Evolutionary conservation across 1,139 yeast genomes (phyloP), one percentile per base, ranked within the genome.

Genomic region (Candida dubliniensis): DNA sequence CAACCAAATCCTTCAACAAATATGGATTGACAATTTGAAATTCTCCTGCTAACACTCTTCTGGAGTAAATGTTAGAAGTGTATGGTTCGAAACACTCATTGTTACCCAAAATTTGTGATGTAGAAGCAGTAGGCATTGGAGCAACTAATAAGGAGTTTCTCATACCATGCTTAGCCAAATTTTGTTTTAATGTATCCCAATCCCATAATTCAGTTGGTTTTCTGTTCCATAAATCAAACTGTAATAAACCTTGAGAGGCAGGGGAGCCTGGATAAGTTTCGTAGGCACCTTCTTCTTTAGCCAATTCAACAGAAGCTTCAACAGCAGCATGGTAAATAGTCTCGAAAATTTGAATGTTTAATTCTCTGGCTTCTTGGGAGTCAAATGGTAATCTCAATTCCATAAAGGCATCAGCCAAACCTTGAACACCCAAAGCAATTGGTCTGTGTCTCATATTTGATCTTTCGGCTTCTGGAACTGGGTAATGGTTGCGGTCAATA

Each of bases 121-220:
- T 79, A 12, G 84, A 78, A 24, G 84, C 84, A 44, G 84, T 79
- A 38, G 84, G 84, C 84, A 79, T 79, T 47, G 83, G 83, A 1
- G 84, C 84, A 46, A 79, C 80, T 49, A 79, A 67, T 40, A 79
- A 64, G n/a, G 84, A 79, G 64, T 79, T 79, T 59, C 84, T 69
- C 43, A 79, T 56, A 43, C 84, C 84, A 52, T 71, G 66, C 46
- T 63, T 63, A 38, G 68, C 68, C 47, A 79, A 61, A 43, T 67
- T 65, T 46, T 60, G 66, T 60, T 77, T 78, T 51, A 79, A 63
- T 11, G 61, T 45, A 55, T 76, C 82, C 84, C 84, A 79, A 53
- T 79, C 81, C 71, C 71, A 79, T 54, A 78, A 70, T 51, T 73
- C 78, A 42, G 82, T 71, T 40, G 84, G 84, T 59, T 77, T 77